Conservation (phyloP, 148 eudicot genomes). For the Amaranthus hypochondriacus region DNA sequence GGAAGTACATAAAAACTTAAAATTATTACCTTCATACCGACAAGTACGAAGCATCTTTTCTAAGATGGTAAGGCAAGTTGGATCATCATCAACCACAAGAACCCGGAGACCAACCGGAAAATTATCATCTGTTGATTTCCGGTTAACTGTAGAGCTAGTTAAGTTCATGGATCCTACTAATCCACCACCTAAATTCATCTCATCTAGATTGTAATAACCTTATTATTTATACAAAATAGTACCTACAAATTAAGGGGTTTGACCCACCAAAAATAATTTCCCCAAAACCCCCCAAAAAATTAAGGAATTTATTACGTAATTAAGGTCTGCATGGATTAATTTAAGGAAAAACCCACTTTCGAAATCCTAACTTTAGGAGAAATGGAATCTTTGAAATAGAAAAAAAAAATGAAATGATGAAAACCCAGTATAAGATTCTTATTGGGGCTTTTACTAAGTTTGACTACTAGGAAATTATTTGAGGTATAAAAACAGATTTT, state of each 20-base stretch:
- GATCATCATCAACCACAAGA: conserved; percentile 94
- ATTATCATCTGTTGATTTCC: conserved; percentile 56
- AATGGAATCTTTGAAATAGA: conserved; percentile 13
- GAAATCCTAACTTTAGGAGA: conserved; percentile 1
- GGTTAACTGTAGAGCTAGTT: conserved; percentile 37
- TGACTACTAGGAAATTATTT: not conserved
- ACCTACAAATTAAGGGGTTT: conserved; percentile 11
- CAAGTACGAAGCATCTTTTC: conserved; percentile 90
- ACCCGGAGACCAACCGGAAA: conserved; percentile 94
- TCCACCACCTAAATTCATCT: conserved; percentile 64
- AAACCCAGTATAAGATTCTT: conserved; percentile 16
- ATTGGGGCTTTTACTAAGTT: conserved; percentile 3
- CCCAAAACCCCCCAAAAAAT: conserved; percentile 2
- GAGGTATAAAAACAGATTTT: conserved; percentile 14
- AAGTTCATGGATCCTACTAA: conserved; percentile 47
- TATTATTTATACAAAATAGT: not conserved
- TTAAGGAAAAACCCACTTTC: not conserved
- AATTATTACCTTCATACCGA: conserved; percentile 66
- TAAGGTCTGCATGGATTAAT: conserved; percentile 11
- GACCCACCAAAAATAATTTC: conserved; percentile 21
- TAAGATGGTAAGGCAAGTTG: conserved; percentile 87
- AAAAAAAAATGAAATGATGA: not conserved
- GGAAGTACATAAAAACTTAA: not conserved
- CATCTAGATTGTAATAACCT: conserved; percentile 23
- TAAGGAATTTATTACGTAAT: conserved; percentile 13